These are phyloP conservation scores for Trametes pubescens DNA, from an alignment of 1,284 basidiomycete species.

Conservation along the genomic window DNA sequence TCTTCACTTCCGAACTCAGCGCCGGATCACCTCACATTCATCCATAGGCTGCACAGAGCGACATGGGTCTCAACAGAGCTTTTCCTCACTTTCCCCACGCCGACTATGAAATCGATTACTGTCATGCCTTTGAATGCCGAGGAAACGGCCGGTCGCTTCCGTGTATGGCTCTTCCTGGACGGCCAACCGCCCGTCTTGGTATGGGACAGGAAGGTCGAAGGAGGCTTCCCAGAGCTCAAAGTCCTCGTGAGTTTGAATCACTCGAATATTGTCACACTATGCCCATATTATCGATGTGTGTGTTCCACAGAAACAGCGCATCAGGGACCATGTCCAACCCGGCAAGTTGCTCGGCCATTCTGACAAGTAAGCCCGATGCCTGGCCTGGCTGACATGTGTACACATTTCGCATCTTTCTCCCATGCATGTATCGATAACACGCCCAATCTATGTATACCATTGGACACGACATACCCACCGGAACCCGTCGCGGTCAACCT, in stretches of 20 bases:
- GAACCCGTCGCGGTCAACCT: not conserved
- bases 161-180: slow-evolving; percentile 78
- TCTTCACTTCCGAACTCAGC: not conserved
- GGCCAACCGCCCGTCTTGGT: slow-evolving; percentile 54
- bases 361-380: slow-evolving; percentile 52
- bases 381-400: slow-evolving; percentile 5
- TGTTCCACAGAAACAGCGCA: slow-evolving; percentile 77
- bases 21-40: slow-evolving; percentile 20
- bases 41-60: slow-evolving; percentile 80
- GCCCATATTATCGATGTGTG: not conserved
- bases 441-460: not conserved
- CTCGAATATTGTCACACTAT: not conserved
- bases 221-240: slow-evolving; percentile 91
- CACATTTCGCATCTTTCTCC: slow-evolving; percentile 6
- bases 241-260: slow-evolving; percentile 63
- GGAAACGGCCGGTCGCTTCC: slow-evolving; percentile 87
- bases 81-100: slow-evolving; percentile 87
- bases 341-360: slow-evolving; percentile 85
- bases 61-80: slow-evolving; percentile 91
- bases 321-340: slow-evolving; percentile 84
- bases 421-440: slow-evolving; percentile 7
- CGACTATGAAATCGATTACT: slow-evolving; percentile 69
- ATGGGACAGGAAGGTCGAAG: slow-evolving; percentile 88
- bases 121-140: slow-evolving; percentile 80
- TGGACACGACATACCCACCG: not conserved